Base-by-base conservation (phyloP, 1,139 yeast genomes). In the Casaregolazyma suthepensis region DNA sequence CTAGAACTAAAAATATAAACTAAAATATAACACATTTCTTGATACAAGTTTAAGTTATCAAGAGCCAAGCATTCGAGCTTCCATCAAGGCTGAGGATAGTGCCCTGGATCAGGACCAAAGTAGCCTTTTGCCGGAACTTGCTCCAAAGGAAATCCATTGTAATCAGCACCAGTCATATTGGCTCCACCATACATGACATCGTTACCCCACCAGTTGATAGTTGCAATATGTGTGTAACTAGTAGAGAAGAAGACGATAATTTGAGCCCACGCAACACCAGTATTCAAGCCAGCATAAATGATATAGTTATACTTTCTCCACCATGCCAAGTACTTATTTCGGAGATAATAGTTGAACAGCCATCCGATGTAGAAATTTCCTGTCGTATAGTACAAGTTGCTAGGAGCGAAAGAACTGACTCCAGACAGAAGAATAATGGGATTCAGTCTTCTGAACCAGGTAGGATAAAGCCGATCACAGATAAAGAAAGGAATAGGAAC, bases 201-300 rank as follows among this genome's bases (percentile, higher is more conserved):
- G 63, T 81, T 81, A 2, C 85, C 85, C 85, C 86, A 81, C 86
- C 86, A 81, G 10, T 65, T 62, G 23, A 72, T 70, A 10, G 73
- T 72, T 9, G 55, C 63, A 31, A 51, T 70, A 68, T 45, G 74
- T 45, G 58, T 58, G 57, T 74, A 78, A 60, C 78, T 80, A 5
- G 81, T 80, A 1, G 81, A 75, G 62, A 82, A 79, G 67, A 82
- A 75, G 42, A 81, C 79, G 46, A 81, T 65, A 43, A 68, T 55
- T 13, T 63, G 66, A 13, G 68, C 62, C 52, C 63, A 60, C 10
- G 68, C 69, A 10, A 59, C 59, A 17, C 86, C 86, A 3, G 84
- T 80, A 31, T 80, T 77, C 15, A 82, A 69, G 2, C 79, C 85
- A 57, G 82, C 77, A 45, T 60, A 57, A 79, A 74, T 67, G 10